phyloP scores from a whole-genome alignment of 2,329 filamentous ascomycete species.

The Fusarium duplospermum region DNA sequence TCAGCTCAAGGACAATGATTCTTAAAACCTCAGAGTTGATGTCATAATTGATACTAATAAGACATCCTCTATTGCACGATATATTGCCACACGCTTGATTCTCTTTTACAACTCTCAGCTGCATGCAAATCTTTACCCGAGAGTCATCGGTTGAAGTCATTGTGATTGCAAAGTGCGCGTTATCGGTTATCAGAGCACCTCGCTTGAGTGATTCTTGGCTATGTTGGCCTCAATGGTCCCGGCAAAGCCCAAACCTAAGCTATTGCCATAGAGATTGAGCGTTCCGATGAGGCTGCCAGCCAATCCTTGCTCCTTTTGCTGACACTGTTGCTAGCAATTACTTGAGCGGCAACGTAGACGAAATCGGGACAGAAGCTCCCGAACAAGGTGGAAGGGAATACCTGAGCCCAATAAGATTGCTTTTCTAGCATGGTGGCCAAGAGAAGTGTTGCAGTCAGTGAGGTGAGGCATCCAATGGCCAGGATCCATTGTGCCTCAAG shows the following conservation, averaged over 20 bases:
- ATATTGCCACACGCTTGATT: not conserved
- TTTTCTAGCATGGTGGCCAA: slow-evolving; percentile 56
- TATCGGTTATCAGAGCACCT: slow-evolving; percentile 22
- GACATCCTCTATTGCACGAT: not conserved
- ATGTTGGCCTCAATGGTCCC: slow-evolving; percentile 46
- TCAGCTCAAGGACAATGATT: too few relatives aligned
- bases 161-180: too few relatives aligned
- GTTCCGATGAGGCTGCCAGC: slow-evolving; percentile 60
- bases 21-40: not conserved
- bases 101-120: not conserved
- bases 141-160: not conserved
- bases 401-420: slow-evolving; percentile 53
- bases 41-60: not conserved
- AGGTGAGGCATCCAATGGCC: slow-evolving; percentile 51
- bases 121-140: not conserved
- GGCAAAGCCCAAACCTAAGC: slow-evolving; percentile 45
- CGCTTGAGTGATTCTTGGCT: not conserved
- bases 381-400: slow-evolving; percentile 52
- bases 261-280: slow-evolving; percentile 45
- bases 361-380: slow-evolving; percentile 57
- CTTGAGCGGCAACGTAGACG: slow-evolving; percentile 60
- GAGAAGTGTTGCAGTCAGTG: slow-evolving; percentile 37
- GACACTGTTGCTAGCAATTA: slow-evolving; percentile 64
- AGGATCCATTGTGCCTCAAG: slow-evolving; percentile 60
- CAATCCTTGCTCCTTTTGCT: slow-evolving; percentile 59